A percentile compares a stretch with the other conserved stretches of the same genome.
These are phyloP conservation scores for Lathyrus oleraceus DNA, from an alignment of 306 rosid species.

Conservation along the genomic window DNA sequence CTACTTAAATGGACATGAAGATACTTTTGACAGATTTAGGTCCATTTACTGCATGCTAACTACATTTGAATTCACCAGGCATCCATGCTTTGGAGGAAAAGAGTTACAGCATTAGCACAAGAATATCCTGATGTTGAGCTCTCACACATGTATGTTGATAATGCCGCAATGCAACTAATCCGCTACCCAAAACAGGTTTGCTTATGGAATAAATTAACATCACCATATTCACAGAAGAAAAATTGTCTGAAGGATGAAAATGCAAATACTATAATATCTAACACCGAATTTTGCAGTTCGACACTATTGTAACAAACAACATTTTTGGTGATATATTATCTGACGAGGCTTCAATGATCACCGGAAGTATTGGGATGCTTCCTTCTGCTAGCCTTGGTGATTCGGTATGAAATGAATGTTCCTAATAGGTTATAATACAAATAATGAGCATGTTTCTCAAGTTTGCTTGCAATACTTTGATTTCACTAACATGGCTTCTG, in stretches of 20 bases:
- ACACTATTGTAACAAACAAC: conserved; percentile 89
- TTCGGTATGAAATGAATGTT: conserved; percentile 55
- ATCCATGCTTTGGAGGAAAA: conserved; percentile 88
- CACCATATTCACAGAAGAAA: conserved; percentile 6
- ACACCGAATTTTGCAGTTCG: conserved; percentile 63
- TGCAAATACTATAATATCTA: conserved; percentile 30
- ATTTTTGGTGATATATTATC: conserved; percentile 95
- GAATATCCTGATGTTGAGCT: conserved; percentile 92
- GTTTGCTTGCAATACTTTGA: conserved; percentile 28
- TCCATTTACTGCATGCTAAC: background rate
- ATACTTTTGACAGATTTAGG: conserved; percentile 21
- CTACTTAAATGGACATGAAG: conserved; percentile 18
- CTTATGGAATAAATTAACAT: conserved; percentile 21
- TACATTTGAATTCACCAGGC: conserved; percentile 54
- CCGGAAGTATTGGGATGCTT: conserved; percentile 99
- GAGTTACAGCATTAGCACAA: conserved; percentile 59
- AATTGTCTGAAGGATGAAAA: conserved; percentile 24
- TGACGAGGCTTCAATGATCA: conserved; percentile 95
- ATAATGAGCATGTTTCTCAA: conserved; percentile 31
- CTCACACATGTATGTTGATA: conserved; percentile 96
- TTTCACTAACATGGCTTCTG: conserved; percentile 21
- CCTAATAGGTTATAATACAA: conserved; percentile 14
- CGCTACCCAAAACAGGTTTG: conserved; percentile 93
- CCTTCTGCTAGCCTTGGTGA: conserved; percentile 93
- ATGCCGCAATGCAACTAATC: conserved; percentile 91